Base-by-base conservation (phyloP, 148 eudicot genomes). In the Oxyria digyna region DNA sequence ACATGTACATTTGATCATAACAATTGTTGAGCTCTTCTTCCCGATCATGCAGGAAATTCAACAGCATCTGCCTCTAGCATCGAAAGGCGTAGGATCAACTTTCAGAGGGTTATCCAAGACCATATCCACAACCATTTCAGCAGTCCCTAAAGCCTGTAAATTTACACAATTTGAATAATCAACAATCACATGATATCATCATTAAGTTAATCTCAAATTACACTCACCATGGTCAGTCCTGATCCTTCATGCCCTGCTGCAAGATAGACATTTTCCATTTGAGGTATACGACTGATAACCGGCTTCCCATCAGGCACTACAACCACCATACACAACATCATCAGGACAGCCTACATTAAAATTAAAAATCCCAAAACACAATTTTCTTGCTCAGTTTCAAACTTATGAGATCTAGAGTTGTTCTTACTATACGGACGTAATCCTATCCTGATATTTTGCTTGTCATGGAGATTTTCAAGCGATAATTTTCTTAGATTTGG, bases 191-290 rank as follows among this genome's bases (percentile, higher is more conserved):
- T 27, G 21, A 23, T 20, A 20, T 20, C 12, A 50, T 2, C 38
- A 35, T 35, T 35, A 35, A 35, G 38, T 21, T 59, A 59, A 59
- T 12, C 62, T 31, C 8, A 31, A 12, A 59, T 27, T 4, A 5
- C 7, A 15, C 65, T 59, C 65, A 94, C 98, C 97, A 88, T 69
- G 70, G 83, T 33, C 48, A 94, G 91, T 55, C 98, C 98, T 78
- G 82, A 88, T 74, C 98, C 98, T 88, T 94, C 98, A 74, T 94
- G 97, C 18, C 98, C 98, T 49, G 96, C 84, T 67, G 98, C 96
- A 69, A 94, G 76, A 73, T 83, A 85, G 70, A 88, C 77, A 70
- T 85, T 88, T 49, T 91, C 74, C 62, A 85, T 59, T 14, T 81
- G 82, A 64, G 98, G 98, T 76, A 90, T 82, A 29, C 82, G 85